Conservation (phyloP, 1,284 basidiomycete genomes). For the Tilletia horrida region DNA sequence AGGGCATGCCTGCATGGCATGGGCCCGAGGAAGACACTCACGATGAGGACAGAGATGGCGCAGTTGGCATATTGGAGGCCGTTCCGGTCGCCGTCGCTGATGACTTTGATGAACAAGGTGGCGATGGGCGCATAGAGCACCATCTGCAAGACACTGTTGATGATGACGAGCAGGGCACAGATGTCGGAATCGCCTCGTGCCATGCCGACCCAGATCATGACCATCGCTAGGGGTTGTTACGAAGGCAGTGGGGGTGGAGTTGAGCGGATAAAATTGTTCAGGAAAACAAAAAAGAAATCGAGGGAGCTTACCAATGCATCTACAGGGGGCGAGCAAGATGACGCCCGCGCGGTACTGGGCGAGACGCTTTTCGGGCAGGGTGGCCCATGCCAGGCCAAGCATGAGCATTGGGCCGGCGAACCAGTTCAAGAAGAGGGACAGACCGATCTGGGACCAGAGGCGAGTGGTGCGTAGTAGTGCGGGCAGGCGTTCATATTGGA, state of each 20-base stretch:
- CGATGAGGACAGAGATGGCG: conserved; percentile 68
- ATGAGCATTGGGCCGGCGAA: conserved; percentile 71
- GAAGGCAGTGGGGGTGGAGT: too few relatives aligned
- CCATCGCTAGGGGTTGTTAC: conserved; percentile 48
- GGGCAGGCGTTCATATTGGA: conserved; percentile 72
- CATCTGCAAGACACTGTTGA: conserved; percentile 68
- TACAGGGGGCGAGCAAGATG: conserved; percentile 64
- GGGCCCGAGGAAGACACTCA: neutral
- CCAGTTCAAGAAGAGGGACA: conserved; percentile 78
- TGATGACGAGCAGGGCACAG: conserved; percentile 67
- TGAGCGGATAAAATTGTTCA: conserved; percentile 49
- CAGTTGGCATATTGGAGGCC: conserved; percentile 67
- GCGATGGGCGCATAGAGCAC: conserved; percentile 73
- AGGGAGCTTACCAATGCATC: conserved; percentile 48
- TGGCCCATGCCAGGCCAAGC: conserved; percentile 79
- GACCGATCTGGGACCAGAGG: conserved; percentile 69
- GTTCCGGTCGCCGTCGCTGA: conserved; percentile 57
- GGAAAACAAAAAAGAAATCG: conserved; percentile 27
- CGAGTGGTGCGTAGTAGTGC: conserved; percentile 62
- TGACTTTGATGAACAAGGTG: conserved; percentile 71
- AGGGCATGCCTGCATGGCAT: too few relatives aligned
- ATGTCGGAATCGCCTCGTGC: conserved; percentile 71
- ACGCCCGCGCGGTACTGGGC: conserved; percentile 58
- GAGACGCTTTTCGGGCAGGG: conserved; percentile 65
- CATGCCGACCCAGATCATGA: conserved; percentile 64